Evolutionary conservation across 164 flowering plant species (phyloP), one percentile per base, ranked within the genome.

Genomic region (Amborella trichopoda): DNA sequence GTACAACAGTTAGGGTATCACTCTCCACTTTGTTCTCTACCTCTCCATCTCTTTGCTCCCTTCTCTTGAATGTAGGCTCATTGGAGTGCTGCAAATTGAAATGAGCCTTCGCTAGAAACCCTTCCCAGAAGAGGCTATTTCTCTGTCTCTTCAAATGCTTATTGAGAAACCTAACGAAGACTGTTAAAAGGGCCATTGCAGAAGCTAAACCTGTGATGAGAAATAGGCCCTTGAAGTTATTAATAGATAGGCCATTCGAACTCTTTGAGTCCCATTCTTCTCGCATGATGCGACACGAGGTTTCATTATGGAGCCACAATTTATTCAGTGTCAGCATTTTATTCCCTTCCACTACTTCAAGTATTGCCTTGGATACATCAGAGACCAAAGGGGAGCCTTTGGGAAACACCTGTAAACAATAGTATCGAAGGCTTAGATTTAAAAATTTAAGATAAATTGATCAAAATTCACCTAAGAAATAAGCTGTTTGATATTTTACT

Each of bases 381-480:
- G 22, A 14, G 23, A 28, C 54, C 23, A 51, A 28, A 13, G 26
- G 46, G 13, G 38, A 51, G 10, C 62, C 62, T 26, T 45, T 51
- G 22, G 56, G 62, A 28, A 58, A 56, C 21, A 40, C 60, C 60
- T 56, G 32, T 52, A 9, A 25, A 27, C 25, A 39, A 6, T n/a
- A n/a, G 5, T 37, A 37, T n/a, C 16, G 19, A 32, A 18, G 16
- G 8, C 16, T 5, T 6, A 5, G 4, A 20, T 13, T 1, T 5
- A 0, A 4, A 4, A 14, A 37, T 37, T 37, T 4, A 14, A 30
- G 34, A 30, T 6, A 30, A 11, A 30, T n/a, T n/a, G n/a, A n/a
- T n/a, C n/a, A n/a, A n/a, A n/a, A n/a, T n/a, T n/a, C n/a, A n/a
- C n/a, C n/a, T n/a, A n/a, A n/a, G n/a, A n/a, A n/a, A n/a, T n/a